Evolutionary conservation across 148 eudicot genomes (phyloP).

Genomic region (Talinum fruticosum): DNA sequence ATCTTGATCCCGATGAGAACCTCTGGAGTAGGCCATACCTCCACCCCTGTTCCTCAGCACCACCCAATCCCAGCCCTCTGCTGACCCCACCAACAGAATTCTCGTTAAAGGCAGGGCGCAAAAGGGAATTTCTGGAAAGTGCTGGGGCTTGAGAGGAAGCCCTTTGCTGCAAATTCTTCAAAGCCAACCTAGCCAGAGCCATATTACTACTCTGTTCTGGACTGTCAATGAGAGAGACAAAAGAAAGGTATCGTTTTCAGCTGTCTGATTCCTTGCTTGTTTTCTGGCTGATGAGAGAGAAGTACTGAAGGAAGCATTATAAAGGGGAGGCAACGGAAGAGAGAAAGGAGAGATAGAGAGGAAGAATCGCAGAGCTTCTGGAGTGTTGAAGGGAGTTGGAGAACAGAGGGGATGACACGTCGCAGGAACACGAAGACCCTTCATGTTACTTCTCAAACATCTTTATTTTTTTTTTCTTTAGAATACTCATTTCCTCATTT

Average conservation of each 20-base stretch:
- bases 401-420: background rate
- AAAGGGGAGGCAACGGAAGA: background rate
- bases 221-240: background rate
- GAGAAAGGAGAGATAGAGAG: background rate
- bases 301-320: background rate
- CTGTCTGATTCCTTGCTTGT: background rate
- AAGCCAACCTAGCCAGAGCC: conserved; percentile 53
- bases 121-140: conserved; percentile 5
- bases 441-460: background rate
- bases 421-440: background rate
- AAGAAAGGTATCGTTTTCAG: background rate
- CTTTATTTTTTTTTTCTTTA: too few species aligned
- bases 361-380: conserved; percentile 5
- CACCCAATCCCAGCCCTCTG: conserved; percentile 17
- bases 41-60: conserved; percentile 22
- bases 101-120: background rate
- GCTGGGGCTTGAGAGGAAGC: conserved; percentile 2
- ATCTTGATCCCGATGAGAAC: conserved; percentile 23
- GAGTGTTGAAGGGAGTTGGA: background rate
- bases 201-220: conserved; percentile 12
- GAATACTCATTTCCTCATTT: too few species aligned
- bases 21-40: conserved; percentile 26
- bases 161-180: conserved; percentile 44
- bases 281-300: background rate
- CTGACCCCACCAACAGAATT: conserved; percentile 6